Conservation (phyloP, 192 early-diverging fungal species). For the Coemansia sp. region DNA sequence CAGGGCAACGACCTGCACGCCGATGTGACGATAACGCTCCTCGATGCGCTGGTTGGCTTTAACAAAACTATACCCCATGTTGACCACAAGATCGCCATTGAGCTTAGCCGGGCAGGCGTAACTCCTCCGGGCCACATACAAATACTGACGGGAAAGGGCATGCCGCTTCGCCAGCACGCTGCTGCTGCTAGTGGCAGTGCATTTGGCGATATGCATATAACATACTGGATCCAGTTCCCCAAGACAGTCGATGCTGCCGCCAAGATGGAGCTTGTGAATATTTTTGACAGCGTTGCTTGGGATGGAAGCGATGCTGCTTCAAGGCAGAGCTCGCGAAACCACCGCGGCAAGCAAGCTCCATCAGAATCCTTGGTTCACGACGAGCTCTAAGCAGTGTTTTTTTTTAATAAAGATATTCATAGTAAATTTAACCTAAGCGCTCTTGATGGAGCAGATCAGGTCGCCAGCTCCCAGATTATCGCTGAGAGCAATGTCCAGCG, state of each 20-base stretch:
- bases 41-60: constrained; percentile 83
- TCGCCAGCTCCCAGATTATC: constrained; percentile 86
- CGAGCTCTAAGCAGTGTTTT: constrained; percentile 28
- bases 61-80: constrained; percentile 73
- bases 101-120: constrained; percentile 59
- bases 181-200: constrained; percentile 1
- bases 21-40: constrained; percentile 75
- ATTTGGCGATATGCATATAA: constrained; percentile 77
- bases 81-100: constrained; percentile 70
- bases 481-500: constrained; percentile 69
- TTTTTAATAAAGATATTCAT: background rate
- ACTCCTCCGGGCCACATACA: constrained; percentile 78
- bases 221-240: constrained; percentile 88
- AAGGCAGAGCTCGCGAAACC: background rate
- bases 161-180: constrained; percentile 64
- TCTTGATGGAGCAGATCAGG: constrained; percentile 63
- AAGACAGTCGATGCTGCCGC: constrained; percentile 17
- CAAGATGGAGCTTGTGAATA: constrained; percentile 13
- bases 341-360: constrained; percentile 33
- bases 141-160: constrained; percentile 79
- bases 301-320: constrained; percentile 21
- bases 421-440: constrained; percentile 6
- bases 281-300: constrained; percentile 31
- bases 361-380: constrained; percentile 19
- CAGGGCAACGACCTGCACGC: constrained; percentile 77